Percentiles rank a stretch among this genome's conserved stretches.
Conservation (phyloP, 257 asterid species). For the Gentiana dahurica region DNA sequence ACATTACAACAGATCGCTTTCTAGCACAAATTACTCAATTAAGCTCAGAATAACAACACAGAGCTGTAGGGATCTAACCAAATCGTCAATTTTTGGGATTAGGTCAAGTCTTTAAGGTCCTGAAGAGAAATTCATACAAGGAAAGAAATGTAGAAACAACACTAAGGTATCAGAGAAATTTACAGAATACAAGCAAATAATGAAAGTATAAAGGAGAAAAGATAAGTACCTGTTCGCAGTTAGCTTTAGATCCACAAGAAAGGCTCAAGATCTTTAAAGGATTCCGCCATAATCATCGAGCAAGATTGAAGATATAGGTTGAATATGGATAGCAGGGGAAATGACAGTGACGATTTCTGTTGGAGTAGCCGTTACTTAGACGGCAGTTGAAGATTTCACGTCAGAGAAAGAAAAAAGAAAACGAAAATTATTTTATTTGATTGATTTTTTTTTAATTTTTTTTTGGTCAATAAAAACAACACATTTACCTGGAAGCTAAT, state of each 20-base stretch:
- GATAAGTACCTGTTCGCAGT: constrained; percentile 17
- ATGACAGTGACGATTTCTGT: too few relatives aligned
- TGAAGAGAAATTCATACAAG: neutral
- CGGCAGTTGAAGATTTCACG: too few relatives aligned
- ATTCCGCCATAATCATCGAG: constrained; percentile 19
- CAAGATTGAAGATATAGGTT: constrained; percentile 2
- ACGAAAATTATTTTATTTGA: too few relatives aligned
- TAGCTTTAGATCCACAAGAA: constrained; percentile 6
- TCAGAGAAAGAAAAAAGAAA: too few relatives aligned
- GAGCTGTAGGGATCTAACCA: neutral
- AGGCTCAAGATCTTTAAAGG: constrained; percentile 27
- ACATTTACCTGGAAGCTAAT: too few relatives aligned
- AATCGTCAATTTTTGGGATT: neutral
- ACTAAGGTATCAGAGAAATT: neutral
- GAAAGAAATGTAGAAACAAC: neutral
- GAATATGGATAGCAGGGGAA: constrained; percentile 5
- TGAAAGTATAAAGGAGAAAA: neutral
- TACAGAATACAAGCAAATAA: too few relatives aligned
- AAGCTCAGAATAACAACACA: constrained; percentile 1
- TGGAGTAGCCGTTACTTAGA: too few relatives aligned
- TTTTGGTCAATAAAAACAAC: too few relatives aligned
- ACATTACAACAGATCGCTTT: neutral
- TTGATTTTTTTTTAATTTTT: too few relatives aligned
- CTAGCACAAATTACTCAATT: constrained; percentile 1
- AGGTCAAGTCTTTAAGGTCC: neutral